A percentile compares a stretch with the other conserved stretches of the same genome.
These are phyloP conservation scores for Trifolium subterraneum DNA, from an alignment of 306 rosid genomes.

Conservation along the genomic window DNA sequence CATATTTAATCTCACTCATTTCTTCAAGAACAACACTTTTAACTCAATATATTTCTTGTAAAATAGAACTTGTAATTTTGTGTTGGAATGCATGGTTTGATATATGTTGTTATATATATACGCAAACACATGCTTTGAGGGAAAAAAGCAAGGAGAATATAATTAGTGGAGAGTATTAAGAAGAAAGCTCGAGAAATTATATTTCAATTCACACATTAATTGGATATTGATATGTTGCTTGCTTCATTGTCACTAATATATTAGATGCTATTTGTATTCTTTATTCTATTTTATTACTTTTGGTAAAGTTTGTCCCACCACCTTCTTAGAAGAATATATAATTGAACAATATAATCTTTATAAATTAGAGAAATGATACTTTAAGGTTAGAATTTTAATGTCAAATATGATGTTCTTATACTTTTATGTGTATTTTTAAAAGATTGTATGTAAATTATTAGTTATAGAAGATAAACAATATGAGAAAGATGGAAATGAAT, in stretches of 20 bases:
- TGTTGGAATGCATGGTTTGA: slow-evolving; percentile 28
- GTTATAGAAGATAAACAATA: too few species aligned
- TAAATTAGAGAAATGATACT: too few species aligned
- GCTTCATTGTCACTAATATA: slow-evolving; percentile 34
- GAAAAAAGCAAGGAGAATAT: slow-evolving; percentile 41
- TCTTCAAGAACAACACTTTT: slow-evolving; percentile 30
- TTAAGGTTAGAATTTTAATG: too few species aligned
- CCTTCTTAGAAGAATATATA: slow-evolving; percentile 27
- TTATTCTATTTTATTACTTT: slow-evolving; percentile 37
- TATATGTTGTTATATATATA: not conserved
- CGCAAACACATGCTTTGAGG: not conserved
- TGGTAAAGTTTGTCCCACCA: slow-evolving; percentile 38
- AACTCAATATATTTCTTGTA: slow-evolving; percentile 24
- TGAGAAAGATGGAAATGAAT: too few species aligned
- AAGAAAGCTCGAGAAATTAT: slow-evolving; percentile 47
- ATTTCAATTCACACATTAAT: slow-evolving; percentile 39
- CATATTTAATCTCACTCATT: slow-evolving; percentile 74
- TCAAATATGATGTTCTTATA: too few species aligned
- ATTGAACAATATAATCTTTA: not conserved
- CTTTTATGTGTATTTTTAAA: too few species aligned
- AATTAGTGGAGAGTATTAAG: slow-evolving; percentile 40
- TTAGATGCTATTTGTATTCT: slow-evolving; percentile 27
- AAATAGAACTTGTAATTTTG: slow-evolving; percentile 15
- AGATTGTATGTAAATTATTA: too few species aligned
- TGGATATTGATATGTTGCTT: slow-evolving; percentile 36